Percentiles rank a stretch among this genome's conserved stretches.
Conservation (phyloP, 192 early-diverging fungal genomes). For the Rhizophagus sp. region DNA sequence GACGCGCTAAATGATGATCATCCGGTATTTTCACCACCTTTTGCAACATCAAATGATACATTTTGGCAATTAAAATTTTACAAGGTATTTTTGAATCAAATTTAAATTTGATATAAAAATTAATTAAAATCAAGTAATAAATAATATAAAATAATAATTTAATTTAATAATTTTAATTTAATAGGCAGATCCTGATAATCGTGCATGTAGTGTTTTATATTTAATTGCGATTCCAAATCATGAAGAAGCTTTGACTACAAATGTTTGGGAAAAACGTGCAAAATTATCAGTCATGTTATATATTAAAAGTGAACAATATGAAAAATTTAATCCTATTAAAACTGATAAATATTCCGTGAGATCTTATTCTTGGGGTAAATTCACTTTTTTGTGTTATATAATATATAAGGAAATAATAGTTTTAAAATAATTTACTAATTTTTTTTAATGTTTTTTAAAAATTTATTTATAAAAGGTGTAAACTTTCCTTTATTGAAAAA, state of each 20-base stretch:
- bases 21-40: background rate
- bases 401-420: too few species aligned
- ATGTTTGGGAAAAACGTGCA: background rate
- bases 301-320: background rate
- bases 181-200: background rate
- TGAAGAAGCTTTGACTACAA: background rate
- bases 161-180: background rate
- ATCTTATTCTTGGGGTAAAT: background rate
- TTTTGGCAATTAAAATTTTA: constrained; percentile 1
- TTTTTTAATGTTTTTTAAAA: background rate
- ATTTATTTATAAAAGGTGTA: background rate
- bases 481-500: background rate
- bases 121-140: too few species aligned
- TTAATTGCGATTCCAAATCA: background rate
- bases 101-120: too few species aligned
- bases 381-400: background rate
- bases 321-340: background rate
- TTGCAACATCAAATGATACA: background rate
- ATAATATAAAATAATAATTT: background rate
- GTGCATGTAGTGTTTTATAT: background rate
- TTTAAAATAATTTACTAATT: background rate
- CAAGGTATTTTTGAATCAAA: background rate
- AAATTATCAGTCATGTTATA: background rate
- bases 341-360: background rate
- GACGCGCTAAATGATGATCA: background rate